Percentiles rank a stretch among this genome's conserved stretches.
phyloP scores from a whole-genome alignment of 225 moss, liverwort and hornwort genomes.

The Physcomitrellopsis africana region DNA sequence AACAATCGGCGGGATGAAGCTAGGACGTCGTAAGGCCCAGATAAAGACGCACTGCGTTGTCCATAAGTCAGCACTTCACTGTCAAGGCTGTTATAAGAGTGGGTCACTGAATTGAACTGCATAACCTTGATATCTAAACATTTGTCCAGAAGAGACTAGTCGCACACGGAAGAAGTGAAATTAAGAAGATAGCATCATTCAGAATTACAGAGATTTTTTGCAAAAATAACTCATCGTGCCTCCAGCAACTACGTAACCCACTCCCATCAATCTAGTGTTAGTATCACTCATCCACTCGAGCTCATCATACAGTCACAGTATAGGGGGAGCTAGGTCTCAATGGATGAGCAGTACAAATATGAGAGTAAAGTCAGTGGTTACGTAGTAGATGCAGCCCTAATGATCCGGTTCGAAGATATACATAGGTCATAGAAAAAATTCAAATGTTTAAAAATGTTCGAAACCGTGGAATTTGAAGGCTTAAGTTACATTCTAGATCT shows the following conservation, averaged over 20 bases:
- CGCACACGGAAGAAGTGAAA: not conserved
- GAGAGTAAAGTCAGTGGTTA: too few species aligned
- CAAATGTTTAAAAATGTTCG: not conserved
- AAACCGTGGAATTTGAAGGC: slow-evolving; percentile 3
- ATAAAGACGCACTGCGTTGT: not conserved
- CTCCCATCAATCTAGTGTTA: too few species aligned
- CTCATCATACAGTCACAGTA: too few species aligned
- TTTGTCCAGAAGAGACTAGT: not conserved
- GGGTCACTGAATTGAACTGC: not conserved
- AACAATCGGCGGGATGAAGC: not conserved
- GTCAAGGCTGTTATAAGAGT: slow-evolving; percentile 9
- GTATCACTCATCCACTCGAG: too few species aligned
- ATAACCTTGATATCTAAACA: not conserved
- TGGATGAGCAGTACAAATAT: too few species aligned
- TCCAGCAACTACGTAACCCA: too few species aligned
- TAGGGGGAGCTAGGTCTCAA: too few species aligned
- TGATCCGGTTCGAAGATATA: too few species aligned
- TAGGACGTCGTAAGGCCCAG: not conserved
- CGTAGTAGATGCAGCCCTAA: too few species aligned
- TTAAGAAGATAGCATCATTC: not conserved
- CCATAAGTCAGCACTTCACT: not conserved
- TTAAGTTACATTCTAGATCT: not conserved
- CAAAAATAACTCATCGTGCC: too few species aligned
- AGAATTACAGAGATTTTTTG: not conserved
- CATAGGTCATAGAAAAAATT: not conserved